Evolutionary conservation across 164 flowering plant genomes (phyloP).

Genomic region (Umbellularia californica): DNA sequence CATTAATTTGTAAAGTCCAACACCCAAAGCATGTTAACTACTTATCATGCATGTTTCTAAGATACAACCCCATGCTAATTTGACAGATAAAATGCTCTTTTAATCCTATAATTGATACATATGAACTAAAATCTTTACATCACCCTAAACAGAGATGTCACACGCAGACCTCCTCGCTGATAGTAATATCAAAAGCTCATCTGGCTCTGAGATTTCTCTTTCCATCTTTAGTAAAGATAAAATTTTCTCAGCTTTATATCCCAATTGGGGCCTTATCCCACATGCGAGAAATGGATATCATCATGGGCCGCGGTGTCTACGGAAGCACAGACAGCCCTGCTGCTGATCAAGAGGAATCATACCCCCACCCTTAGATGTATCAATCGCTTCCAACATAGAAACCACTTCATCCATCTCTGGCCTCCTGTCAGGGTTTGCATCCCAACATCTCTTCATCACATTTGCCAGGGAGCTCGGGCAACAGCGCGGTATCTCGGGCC

Average conservation of each 20-base stretch:
- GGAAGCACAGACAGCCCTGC: slow-evolving; percentile 78
- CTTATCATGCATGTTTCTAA: neutral
- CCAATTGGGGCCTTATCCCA: neutral
- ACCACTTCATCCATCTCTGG: slow-evolving; percentile 98
- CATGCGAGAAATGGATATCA: neutral
- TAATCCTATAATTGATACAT: neutral
- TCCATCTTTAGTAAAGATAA: neutral
- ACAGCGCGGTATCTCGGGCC: slow-evolving; percentile 92
- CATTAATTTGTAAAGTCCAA: neutral
- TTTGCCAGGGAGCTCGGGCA: slow-evolving; percentile 85
- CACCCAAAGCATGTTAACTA: neutral
- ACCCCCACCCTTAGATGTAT: slow-evolving; percentile 87
- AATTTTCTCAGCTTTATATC: neutral
- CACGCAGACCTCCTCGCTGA: neutral
- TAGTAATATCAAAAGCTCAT: neutral
- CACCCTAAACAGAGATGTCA: neutral
- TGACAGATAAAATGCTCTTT: neutral
- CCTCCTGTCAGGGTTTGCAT: slow-evolving; percentile 81
- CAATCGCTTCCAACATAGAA: slow-evolving; percentile 74
- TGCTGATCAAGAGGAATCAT: slow-evolving; percentile 77
- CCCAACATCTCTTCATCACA: slow-evolving; percentile 95
- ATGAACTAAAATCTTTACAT: neutral
- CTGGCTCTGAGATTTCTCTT: too few species aligned
- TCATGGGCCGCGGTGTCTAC: slow-evolving; percentile 74
- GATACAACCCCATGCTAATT: too few species aligned